Evolutionary conservation across 83 land plant genomes (phyloP).

Genomic region (Isoetes engelmannii): DNA sequence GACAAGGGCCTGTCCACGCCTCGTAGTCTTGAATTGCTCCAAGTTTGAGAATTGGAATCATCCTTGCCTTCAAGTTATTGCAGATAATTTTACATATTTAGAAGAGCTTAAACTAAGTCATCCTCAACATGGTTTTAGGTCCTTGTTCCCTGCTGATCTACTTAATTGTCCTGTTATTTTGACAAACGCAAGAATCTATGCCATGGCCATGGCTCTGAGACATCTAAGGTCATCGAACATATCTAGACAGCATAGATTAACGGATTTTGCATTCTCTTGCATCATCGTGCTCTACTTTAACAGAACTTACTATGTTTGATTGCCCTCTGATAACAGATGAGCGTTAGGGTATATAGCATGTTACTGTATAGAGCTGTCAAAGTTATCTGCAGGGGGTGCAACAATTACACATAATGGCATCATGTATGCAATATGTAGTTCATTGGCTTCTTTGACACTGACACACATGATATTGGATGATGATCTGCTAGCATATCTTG

Average conservation of each 20-base stretch:
- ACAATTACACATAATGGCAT: slow-evolving; percentile 2
- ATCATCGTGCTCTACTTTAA: slow-evolving; percentile 17
- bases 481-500: slow-evolving; percentile 14
- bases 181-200: slow-evolving; percentile 25
- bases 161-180: neutral
- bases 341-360: slow-evolving; percentile 19
- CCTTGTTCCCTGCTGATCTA: neutral
- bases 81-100: slow-evolving; percentile 20
- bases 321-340: slow-evolving; percentile 15
- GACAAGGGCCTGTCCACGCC: neutral
- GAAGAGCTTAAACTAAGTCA: slow-evolving; percentile 37
- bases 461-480: slow-evolving; percentile 17
- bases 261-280: slow-evolving; percentile 23
- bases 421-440: neutral
- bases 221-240: slow-evolving; percentile 20
- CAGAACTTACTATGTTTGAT: slow-evolving; percentile 18
- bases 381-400: slow-evolving; percentile 15
- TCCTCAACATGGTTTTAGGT: slow-evolving; percentile 15
- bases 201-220: slow-evolving; percentile 19
- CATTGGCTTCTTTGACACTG: slow-evolving; percentile 22
- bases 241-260: slow-evolving; percentile 27
- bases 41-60: slow-evolving; percentile 15
- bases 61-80: slow-evolving; percentile 20
- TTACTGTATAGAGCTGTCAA: slow-evolving; percentile 12
- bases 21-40: slow-evolving; percentile 28